phyloP scores from a whole-genome alignment of 2,329 filamentous ascomycete genomes.

The Colletotrichum sp. region DNA sequence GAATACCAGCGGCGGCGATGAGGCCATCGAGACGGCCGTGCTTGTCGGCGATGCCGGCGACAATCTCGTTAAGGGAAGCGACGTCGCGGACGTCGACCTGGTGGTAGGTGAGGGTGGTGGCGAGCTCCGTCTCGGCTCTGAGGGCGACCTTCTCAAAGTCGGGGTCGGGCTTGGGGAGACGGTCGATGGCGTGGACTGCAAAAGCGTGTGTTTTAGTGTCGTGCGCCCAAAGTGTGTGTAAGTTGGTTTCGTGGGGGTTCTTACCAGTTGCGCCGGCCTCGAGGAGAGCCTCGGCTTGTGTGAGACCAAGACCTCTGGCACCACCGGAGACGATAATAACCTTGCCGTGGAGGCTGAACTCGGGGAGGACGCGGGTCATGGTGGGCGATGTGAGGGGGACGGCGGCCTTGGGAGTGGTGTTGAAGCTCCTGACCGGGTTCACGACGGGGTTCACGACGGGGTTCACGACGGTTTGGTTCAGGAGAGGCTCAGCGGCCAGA shows the following conservation, averaged over 20 bases:
- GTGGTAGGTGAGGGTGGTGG: slow-evolving; percentile 73
- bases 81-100: slow-evolving; percentile 82
- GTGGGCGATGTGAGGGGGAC: slow-evolving; percentile 20
- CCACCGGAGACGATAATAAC: slow-evolving; percentile 80
- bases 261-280: slow-evolving; percentile 76
- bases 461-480: not conserved
- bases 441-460: no score
- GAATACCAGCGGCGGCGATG: slow-evolving; percentile 72
- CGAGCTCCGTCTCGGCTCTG: slow-evolving; percentile 68
- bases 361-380: slow-evolving; percentile 55
- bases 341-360: slow-evolving; percentile 78
- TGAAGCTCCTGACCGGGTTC: slow-evolving; percentile 2
- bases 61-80: slow-evolving; percentile 66
- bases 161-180: slow-evolving; percentile 54
- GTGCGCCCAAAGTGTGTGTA: not conserved
- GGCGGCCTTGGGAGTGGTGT: slow-evolving; percentile 4
- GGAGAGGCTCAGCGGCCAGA: not conserved
- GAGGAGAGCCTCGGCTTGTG: slow-evolving; percentile 78
- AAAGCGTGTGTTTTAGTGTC: not conserved
- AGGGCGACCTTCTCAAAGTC: slow-evolving; percentile 70
- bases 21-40: slow-evolving; percentile 81
- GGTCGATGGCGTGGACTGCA: slow-evolving; percentile 71
- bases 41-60: slow-evolving; percentile 71
- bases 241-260: not conserved
- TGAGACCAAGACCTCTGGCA: slow-evolving; percentile 77